phyloP scores from a whole-genome alignment of 2,329 filamentous ascomycete species.

The Ascochyta koolunga region DNA sequence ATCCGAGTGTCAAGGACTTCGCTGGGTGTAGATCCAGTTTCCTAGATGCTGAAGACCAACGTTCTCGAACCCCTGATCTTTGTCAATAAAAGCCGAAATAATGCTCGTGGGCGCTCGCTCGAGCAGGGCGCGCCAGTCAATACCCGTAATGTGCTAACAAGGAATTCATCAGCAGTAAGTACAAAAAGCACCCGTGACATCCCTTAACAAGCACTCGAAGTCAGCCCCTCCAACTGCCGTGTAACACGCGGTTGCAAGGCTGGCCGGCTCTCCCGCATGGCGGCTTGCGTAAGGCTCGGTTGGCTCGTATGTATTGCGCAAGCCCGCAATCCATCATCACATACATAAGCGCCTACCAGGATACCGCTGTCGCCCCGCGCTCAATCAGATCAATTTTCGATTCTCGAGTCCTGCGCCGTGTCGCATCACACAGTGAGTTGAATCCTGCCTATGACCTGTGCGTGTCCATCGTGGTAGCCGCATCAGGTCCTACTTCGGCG shows the following conservation, averaged over 20 bases:
- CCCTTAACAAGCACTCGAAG: constrained; percentile 8
- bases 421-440: constrained; percentile 2
- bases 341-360: constrained; percentile 37
- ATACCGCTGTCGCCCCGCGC: constrained; percentile 11
- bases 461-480: neutral
- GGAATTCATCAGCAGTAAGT: neutral
- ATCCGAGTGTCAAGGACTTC: neutral
- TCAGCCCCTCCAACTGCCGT: constrained; percentile 21
- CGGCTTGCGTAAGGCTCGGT: constrained; percentile 10
- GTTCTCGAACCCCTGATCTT: neutral
- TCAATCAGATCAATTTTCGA: constrained; percentile 10
- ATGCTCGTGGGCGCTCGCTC: constrained; percentile 2
- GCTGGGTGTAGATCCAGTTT: neutral
- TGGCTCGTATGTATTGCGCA: constrained; percentile 19
- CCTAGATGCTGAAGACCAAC: neutral
- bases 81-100: neutral
- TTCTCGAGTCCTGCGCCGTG: constrained; percentile 4
- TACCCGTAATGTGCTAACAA: neutral
- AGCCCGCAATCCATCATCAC: constrained; percentile 29
- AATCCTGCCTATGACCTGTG: constrained; percentile 2
- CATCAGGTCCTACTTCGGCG: constrained; percentile 1
- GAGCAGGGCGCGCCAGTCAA: neutral
- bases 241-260: constrained; percentile 22
- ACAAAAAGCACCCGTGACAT: neutral
- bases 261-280: constrained; percentile 15